Base-by-base conservation (phyloP, 228 moss, liverwort and hornwort species). In the Sphagnum fallax region DNA sequence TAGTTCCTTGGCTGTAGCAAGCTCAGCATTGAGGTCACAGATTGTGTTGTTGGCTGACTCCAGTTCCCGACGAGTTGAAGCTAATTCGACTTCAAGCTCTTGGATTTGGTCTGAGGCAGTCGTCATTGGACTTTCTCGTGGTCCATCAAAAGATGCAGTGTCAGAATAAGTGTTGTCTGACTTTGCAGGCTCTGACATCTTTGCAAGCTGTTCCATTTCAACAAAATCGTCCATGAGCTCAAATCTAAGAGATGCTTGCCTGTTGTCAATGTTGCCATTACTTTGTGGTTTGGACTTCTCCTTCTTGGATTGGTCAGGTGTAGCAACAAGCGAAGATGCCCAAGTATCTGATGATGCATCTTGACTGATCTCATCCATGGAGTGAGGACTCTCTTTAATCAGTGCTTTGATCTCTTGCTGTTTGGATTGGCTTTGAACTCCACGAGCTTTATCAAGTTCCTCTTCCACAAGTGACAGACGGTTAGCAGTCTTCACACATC, bases 391-490 rank as follows among this genome's bases (percentile, higher is more conserved):
- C 32, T 32, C 32, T 32, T 32, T 32, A 32, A 32, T 32, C 32
- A 32, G 32, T 32, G 32, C 32, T 32, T 32, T 32, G 32, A 32
- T 32, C 32, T 32, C 32, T 32, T 32, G 32, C 32, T 32, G 55
- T 55, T 12, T 55, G 55, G 55, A 8, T 55, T 12, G 55, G 9
- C 0, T 12, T 55, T 55, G 55, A 32, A 32, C 32, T 32, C 64
- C 60, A 0, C 67, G 61, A 32, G 79, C 81, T 50, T 50, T 69
- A 65, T 66, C 74, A 49, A 95, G 81, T 76, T 95, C 88, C 53
- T 95, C 87, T 77, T 95, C 95, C 60, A 76, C 87, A n/a, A 61
- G 61, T 7, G 92, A 82, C 47, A 95, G 92, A 77, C 87, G 90
- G 52, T 80, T 85, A 51, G 92, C 75, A 14, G 92, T 89, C 67